Conservation (phyloP, 768 basidiomycete genomes). For the Trametes elegans region DNA sequence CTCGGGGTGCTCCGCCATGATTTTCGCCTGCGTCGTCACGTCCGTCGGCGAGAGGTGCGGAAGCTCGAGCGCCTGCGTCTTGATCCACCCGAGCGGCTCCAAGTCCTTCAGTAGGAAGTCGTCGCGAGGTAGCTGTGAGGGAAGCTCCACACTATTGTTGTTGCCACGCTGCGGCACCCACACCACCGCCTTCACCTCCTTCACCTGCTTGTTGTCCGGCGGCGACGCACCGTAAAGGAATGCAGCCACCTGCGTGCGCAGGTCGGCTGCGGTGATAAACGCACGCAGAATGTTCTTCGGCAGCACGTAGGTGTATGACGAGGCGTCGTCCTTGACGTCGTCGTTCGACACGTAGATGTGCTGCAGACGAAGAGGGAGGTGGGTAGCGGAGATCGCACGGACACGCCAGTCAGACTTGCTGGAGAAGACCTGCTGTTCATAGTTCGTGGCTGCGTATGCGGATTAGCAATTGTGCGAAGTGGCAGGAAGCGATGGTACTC, state of each 20-base stretch:
- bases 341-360: slow-evolving; percentile 99
- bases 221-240: slow-evolving; percentile 93
- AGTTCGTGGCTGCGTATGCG: slow-evolving; percentile 71
- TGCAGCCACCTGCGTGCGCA: slow-evolving; percentile 94
- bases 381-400: slow-evolving; percentile 95
- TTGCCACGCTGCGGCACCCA: slow-evolving; percentile 98
- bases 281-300: slow-evolving; percentile 96
- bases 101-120: slow-evolving; percentile 94
- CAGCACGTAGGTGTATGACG: slow-evolving; percentile 91
- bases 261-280: slow-evolving; percentile 90
- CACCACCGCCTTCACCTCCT: slow-evolving; percentile 97
- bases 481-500: slow-evolving; percentile 27
- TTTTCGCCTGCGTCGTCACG: slow-evolving; percentile 89
- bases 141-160: slow-evolving; percentile 92
- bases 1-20: slow-evolving; percentile 96
- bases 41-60: slow-evolving; percentile 91
- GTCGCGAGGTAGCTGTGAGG: slow-evolving; percentile 86
- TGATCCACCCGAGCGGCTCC: slow-evolving; percentile 94
- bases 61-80: slow-evolving; percentile 93
- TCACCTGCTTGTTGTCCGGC: slow-evolving; percentile 95
- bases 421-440: slow-evolving; percentile 98
- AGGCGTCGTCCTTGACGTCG: slow-evolving; percentile 97
- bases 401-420: slow-evolving; percentile 99
- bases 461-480: neutral
- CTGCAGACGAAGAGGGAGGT: slow-evolving; percentile 92